A percentile compares a stretch with the other conserved stretches of the same genome.
phyloP scores from a whole-genome alignment of 1,139 yeast species.

The Sugiyamaella novakii region DNA sequence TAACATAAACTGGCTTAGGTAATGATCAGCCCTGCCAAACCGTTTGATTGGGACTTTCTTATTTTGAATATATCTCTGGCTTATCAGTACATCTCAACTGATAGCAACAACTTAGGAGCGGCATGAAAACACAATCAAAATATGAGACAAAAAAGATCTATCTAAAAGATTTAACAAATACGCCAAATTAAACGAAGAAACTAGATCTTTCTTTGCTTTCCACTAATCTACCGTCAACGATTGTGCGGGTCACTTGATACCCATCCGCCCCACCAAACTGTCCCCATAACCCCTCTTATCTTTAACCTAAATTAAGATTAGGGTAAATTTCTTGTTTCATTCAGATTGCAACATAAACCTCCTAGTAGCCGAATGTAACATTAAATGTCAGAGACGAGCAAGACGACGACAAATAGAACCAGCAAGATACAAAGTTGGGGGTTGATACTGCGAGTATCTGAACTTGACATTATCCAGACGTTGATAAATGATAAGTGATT shows the following conservation, averaged over 20 bases:
- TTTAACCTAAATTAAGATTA: background rate
- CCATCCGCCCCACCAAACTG: background rate
- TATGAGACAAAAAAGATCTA: too few relatives aligned
- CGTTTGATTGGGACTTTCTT: constrained; percentile 7
- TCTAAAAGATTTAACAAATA: too few relatives aligned
- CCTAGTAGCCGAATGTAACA: constrained; percentile 7
- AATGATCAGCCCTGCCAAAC: constrained; percentile 12
- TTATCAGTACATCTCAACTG: constrained; percentile 4
- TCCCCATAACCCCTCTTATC: constrained; percentile 4
- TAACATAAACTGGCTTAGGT: background rate
- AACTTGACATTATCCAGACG: too few relatives aligned
- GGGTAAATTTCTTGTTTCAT: background rate
- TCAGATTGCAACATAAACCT: constrained; percentile 7
- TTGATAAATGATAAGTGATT: too few relatives aligned
- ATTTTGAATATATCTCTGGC: background rate
- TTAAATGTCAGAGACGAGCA: background rate
- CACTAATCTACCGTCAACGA: too few relatives aligned
- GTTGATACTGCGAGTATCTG: too few relatives aligned
- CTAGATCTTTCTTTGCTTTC: too few relatives aligned
- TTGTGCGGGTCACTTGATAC: too few relatives aligned
- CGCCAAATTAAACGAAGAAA: too few relatives aligned
- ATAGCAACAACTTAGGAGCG: constrained; percentile 2
- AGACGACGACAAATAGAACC: too few relatives aligned
- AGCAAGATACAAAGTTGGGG: too few relatives aligned
- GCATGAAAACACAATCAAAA: too few relatives aligned